Evolutionary conservation across 768 basidiomycete genomes (phyloP), one percentile per base, ranked within the genome.

Genomic region (Trametes elegans): DNA sequence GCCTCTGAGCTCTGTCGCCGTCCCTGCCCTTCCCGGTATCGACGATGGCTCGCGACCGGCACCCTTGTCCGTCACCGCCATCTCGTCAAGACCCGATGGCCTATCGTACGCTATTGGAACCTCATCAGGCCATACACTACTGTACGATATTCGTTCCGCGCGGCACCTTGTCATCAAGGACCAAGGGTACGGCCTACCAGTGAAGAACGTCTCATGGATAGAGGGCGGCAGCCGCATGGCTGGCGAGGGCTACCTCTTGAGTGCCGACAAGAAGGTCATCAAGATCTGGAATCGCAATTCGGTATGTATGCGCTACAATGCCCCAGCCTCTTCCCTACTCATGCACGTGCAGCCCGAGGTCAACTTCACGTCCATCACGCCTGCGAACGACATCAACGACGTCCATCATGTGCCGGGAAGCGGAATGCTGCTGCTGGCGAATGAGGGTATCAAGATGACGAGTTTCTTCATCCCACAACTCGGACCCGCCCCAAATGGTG

Each of bases 401-500:
- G 75, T 98, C 18, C 91, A 96, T 66, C 89, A 98, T 60, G 73
- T 98, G 49, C 90, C 93, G 1, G 84, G 84, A 8, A 93, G 91
- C 51, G 97, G 97, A 10, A 73, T 99, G 28, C 71, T 98, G 43
- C 81, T 98, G 77, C 85, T 87, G 23, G 93, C 97, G 19, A 97
- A 97, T 70, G 97, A 99, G 69, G 90, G 93, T n/a, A 92, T 96
- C 46, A 90, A 92, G 64, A 90, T 98, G 88, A 88, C 84, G 24
- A 86, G 88, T 5, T 98, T 91, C 71, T 98, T 93, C 68, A 85
- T 98, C 42, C 97, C 97, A 10, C 92, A 96, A 64, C 83, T 99
- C 11, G 97, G 97, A 0, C 94, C 95, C 3, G 97, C 97, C 9
- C 96, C 97, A 83, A 85, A 61, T 99, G 97, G 97, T 93, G 92